Conservation (phyloP, 768 basidiomycete species). For the Kwoniella heveanensis region DNA sequence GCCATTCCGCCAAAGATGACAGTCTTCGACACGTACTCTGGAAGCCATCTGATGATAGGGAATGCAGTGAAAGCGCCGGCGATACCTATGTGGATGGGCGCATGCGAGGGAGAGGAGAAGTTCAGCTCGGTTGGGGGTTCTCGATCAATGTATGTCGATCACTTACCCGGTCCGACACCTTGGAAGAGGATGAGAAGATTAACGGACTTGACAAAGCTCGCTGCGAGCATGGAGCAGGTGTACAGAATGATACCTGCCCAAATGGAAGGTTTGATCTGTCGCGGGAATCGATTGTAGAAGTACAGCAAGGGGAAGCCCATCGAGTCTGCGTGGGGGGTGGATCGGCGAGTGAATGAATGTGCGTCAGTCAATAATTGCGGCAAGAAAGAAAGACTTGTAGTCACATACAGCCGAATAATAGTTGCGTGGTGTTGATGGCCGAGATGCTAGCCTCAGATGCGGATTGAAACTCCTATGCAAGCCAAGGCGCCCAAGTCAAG, state of each 20-base stretch:
- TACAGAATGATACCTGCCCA: conserved; percentile 29
- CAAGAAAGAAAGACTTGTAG: neutral
- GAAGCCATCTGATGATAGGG: conserved; percentile 36
- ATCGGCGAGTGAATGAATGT: no score
- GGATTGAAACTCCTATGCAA: conserved; percentile 16
- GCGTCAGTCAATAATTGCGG: neutral
- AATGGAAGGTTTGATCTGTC: conserved; percentile 28
- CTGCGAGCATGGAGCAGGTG: conserved; percentile 21
- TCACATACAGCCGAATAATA: conserved; percentile 27
- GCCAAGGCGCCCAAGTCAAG: no score
- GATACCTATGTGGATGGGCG: conserved; percentile 8
- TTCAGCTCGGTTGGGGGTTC: no score
- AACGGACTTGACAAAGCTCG: conserved; percentile 22
- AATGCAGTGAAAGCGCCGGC: conserved; percentile 30
- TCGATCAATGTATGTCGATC: neutral
- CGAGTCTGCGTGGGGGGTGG: no score
- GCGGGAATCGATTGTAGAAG: conserved; percentile 33
- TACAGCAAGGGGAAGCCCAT: conserved; percentile 32
- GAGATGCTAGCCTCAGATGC: conserved; percentile 29
- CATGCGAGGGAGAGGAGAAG: neutral
- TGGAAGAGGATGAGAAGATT: conserved; percentile 26
- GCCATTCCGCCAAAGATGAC: no score
- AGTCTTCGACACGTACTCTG: conserved; percentile 22
- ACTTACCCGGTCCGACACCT: conserved; percentile 32
- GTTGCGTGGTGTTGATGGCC: conserved; percentile 26